phyloP scores from a whole-genome alignment of 148 eudicot species.

The Salicornia ramosissima region DNA sequence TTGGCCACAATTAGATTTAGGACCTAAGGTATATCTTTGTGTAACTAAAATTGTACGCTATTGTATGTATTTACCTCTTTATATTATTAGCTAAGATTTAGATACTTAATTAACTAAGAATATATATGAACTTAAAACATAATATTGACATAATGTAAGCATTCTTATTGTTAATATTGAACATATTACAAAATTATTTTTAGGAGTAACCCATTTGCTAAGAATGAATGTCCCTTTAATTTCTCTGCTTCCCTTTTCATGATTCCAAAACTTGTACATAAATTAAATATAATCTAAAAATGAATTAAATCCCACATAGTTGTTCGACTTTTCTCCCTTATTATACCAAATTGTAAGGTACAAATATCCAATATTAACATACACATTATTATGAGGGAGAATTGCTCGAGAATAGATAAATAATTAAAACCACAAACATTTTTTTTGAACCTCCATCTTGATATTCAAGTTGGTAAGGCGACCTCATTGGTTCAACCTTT shows the following conservation, averaged over 20 bases:
- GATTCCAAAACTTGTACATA: not conserved
- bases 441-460: conserved; percentile 1
- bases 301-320: not conserved
- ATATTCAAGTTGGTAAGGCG: not conserved
- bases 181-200: too few relatives aligned
- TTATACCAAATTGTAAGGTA: not conserved
- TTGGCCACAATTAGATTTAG: too few relatives aligned
- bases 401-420: not conserved
- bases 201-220: too few relatives aligned
- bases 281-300: not conserved
- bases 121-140: too few relatives aligned
- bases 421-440: not conserved
- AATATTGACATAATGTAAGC: too few relatives aligned
- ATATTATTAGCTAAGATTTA: too few relatives aligned
- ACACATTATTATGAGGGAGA: not conserved
- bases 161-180: too few relatives aligned
- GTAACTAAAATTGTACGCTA: too few relatives aligned
- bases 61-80: too few relatives aligned
- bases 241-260: not conserved
- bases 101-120: too few relatives aligned
- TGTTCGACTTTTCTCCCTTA: not conserved
- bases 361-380: not conserved
- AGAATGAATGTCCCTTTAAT: too few relatives aligned
- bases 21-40: too few relatives aligned
- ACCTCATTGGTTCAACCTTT: conserved; percentile 3